Base-by-base conservation (phyloP, 1,139 yeast genomes). In the Suhomyces coccinellae region DNA sequence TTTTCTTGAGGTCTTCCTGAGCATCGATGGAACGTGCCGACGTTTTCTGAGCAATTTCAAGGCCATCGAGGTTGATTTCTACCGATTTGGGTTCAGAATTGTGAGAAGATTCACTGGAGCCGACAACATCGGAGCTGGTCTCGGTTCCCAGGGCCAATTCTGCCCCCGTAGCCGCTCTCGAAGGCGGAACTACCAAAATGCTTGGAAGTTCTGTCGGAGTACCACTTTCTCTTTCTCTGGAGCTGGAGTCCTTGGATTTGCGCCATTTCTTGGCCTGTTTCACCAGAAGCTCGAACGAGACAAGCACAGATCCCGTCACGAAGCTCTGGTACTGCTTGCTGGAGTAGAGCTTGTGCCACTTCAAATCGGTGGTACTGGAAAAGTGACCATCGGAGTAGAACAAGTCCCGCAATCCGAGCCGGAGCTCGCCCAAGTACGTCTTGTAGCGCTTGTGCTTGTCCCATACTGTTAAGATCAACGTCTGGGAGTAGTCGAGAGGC, bases 401-500 rank as follows among this genome's bases (percentile, higher is more conserved):
- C 4, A 80, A 50, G 20, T 77, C 80, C 4, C 62, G 51, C 6
- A 81, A 52, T n/a, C 69, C 65, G 13, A 83, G 51, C 32, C 83
- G 59, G 22, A 77, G 62, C 52, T 82, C 87, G 1, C 88, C 88
- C 44, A 83, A 60, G 55, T 82, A 83, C 44, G 69, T 73, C 53
- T 67, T 69, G 51, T 66, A 63, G n/a, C 76, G 56, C 44, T 66
- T 63, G 49, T 73, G 78, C 44, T 70, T 71, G 52, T 76, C 80
- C 77, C 79, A 75, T 0, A 77, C 69, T 2, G 72, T 61, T 20
- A 77, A 51, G 1, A 58, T 55, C 29, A 77, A 50, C 0, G 73
- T 49, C 22, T 71, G 66, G 4, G 68, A 59, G 44, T 50, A 53
- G 47, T 67, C 75, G 32, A 58, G 57, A 1, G 35, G 39, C 28